A percentile compares a stretch with the other conserved stretches of the same genome.
Conservation (phyloP, 106 monocot species). For the Phalaenopsis aphrodite region DNA sequence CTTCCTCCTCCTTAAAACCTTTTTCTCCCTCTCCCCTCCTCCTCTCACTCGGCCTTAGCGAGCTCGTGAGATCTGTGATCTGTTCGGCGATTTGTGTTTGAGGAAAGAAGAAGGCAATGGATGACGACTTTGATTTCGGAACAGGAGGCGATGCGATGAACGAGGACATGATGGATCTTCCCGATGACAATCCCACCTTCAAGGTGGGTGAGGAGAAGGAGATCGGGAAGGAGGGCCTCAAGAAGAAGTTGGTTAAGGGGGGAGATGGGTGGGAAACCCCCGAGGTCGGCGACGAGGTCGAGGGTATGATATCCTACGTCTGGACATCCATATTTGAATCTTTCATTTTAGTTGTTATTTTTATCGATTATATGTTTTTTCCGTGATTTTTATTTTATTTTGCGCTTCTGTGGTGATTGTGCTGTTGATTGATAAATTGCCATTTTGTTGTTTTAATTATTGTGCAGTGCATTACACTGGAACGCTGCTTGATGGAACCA, state of each 20-base stretch:
- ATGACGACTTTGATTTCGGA: conserved; percentile 21
- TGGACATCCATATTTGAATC: not conserved
- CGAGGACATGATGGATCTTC: conserved; percentile 32
- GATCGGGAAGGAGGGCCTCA: conserved; percentile 76
- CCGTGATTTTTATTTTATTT: not conserved
- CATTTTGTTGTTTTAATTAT: not conserved
- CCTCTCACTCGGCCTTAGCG: not conserved
- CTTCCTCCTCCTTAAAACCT: conserved; percentile 6
- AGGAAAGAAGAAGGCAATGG: conserved; percentile 5
- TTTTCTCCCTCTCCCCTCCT: too few relatives aligned
- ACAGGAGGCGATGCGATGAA: conserved; percentile 15
- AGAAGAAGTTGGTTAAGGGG: conserved; percentile 87
- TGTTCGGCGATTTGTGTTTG: not conserved
- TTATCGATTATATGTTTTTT: too few relatives aligned
- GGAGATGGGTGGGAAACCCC: conserved; percentile 78
- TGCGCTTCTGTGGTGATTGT: conserved; percentile 3
- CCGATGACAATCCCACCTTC: conserved; percentile 16
- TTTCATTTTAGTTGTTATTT: not conserved
- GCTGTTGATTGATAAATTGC: not conserved
- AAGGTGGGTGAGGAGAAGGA: conserved; percentile 92
- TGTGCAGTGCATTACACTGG: conserved; percentile 71
- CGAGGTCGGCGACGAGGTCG: conserved; percentile 77
- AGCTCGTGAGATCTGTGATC: not conserved
- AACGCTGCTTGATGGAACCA: conserved; percentile 61
- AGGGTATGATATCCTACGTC: conserved; percentile 28